Base-by-base conservation (phyloP, 169 alveolate genomes). In the Babesia ovata region DNA sequence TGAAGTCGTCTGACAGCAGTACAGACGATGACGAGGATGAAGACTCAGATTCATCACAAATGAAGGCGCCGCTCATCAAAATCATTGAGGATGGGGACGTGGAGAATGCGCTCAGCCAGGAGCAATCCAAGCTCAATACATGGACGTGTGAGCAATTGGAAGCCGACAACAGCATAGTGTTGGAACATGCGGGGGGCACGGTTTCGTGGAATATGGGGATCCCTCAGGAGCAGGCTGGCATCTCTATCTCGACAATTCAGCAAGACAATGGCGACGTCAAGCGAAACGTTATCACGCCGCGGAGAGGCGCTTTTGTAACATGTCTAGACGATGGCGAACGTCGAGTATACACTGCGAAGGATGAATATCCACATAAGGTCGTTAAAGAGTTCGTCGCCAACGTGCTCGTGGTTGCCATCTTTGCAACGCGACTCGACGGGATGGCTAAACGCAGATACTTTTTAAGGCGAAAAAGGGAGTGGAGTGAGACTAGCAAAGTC, bases 401-500 rank as follows among this genome's bases (percentile, higher is more conserved):
- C n/a, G 13, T 58, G 66, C n/a, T 2, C 24, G 50, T 58, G 48
- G 9, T n/a, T 22, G 13, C 66, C n/a, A 13, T 21, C n/a, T 17
- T 9, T 13, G 39, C 39, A 33, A 33, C 39, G 6, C 39, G 39
- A 33, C 14, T 36, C 24, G 14, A 58, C 26, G 66, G 66, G 22
- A 2, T 10, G 66, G 66, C 26, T 13, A 14, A 17, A 2, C 22
- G 14, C 50, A 14, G 48, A 22, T 58, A 58, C 66, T 58, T 58
- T 10, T 9, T 58, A 14, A 58, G 49, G 48, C 33, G 66, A 14
- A 21, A 36, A 3, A 13, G 49, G 0, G 22, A 0, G 50, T 58
- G 66, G 66, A 36, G 49, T 28, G 66, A 58, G 26, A 29, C 50
- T 8, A 58, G 48, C 49, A 58, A 33, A n/a, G 42, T 21, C 0